Conservation (phyloP, 805 yeast genomes). For the Pichia cephalocereana region DNA sequence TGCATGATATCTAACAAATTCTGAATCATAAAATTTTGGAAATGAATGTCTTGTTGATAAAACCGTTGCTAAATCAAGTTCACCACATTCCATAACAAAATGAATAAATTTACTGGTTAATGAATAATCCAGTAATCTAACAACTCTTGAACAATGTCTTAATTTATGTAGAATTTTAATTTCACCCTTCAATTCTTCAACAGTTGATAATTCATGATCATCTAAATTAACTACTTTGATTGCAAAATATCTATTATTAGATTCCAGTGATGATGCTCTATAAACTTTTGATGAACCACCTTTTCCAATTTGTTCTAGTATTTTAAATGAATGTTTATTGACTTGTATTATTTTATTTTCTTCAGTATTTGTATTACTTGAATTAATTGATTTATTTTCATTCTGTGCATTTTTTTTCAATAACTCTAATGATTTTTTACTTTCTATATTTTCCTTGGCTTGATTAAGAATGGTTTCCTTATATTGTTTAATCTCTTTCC, state of each 20-base stretch:
- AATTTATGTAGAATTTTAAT: conserved; percentile 63
- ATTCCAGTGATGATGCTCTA: conserved; percentile 40
- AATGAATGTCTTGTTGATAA: conserved; percentile 38
- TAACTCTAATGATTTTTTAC: not conserved
- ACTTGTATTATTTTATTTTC: conserved; percentile 23
- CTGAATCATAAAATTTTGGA: conserved; percentile 42
- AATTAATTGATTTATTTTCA: not conserved
- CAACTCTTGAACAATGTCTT: conserved; percentile 60
- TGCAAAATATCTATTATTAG: conserved; percentile 44
- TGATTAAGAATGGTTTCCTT: conserved; percentile 13
- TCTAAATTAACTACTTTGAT: conserved; percentile 74
- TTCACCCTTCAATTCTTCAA: conserved; percentile 82
- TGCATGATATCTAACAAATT: conserved; percentile 73
- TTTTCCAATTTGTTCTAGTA: conserved; percentile 71
- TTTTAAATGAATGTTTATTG: conserved; percentile 59
- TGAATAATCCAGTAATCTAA: conserved; percentile 66
- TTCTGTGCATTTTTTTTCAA: not conserved
- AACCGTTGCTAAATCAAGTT: conserved; percentile 78
- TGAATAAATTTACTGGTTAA: conserved; percentile 53
- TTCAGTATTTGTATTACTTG: not conserved
- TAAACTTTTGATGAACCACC: conserved; percentile 93
- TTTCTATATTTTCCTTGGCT: not conserved
- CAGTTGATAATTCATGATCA: conserved; percentile 39
- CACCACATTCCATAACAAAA: conserved; percentile 93
- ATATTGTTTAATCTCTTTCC: conserved; percentile 14